Evolutionary conservation across 176 grass and related monocot species (phyloP).

Genomic region (Zoysia japonica): DNA sequence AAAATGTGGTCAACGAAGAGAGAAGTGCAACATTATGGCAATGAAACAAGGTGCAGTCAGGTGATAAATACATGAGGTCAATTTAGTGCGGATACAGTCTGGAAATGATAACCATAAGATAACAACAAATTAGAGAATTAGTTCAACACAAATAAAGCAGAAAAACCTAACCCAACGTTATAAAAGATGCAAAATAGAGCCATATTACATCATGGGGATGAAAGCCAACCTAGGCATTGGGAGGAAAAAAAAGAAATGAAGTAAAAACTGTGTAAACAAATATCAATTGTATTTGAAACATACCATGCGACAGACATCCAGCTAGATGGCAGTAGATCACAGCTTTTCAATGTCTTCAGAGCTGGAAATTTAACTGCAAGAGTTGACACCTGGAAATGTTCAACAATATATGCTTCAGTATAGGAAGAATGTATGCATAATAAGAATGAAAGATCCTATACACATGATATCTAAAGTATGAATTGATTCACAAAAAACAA

Average conservation of each 20-base stretch:
- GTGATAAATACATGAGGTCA: slow-evolving; percentile 1
- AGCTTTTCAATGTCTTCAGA: slow-evolving; percentile 86
- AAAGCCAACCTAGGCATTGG: neutral
- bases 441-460: slow-evolving; percentile 45
- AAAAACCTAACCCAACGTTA: neutral
- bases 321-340: slow-evolving; percentile 77
- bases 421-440: slow-evolving; percentile 16
- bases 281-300: slow-evolving; percentile 9
- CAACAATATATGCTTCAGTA: no score
- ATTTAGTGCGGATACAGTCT: neutral
- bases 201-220: neutral
- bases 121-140: neutral
- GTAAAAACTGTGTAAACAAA: neutral
- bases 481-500: neutral
- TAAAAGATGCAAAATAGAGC: neutral
- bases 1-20: slow-evolving; percentile 15
- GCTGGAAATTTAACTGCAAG: slow-evolving; percentile 80
- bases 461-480: slow-evolving; percentile 22
- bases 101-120: neutral
- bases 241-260: neutral
- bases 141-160: neutral
- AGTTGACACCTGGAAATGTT: slow-evolving; percentile 58
- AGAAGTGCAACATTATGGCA: neutral
- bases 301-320: slow-evolving; percentile 99
- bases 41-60: slow-evolving; percentile 11